Evolutionary conservation across 768 basidiomycete genomes (phyloP).

Genomic region (Strobilomyces echinocephalus): DNA sequence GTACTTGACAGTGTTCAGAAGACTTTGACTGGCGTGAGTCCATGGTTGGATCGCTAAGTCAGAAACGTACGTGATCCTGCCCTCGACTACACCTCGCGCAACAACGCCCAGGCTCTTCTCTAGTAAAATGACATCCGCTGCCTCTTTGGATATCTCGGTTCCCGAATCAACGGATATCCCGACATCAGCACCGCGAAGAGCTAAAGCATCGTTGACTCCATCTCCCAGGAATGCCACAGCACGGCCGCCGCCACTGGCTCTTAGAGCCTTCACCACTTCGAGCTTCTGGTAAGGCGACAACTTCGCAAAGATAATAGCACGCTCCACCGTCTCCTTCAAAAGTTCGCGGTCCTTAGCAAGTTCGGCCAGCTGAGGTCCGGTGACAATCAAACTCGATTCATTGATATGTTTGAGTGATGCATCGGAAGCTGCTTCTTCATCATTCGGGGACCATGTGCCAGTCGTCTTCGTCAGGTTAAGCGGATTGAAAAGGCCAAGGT

Average conservation of each 20-base stretch:
- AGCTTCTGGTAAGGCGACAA: constrained; percentile 32
- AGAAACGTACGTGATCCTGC: constrained; percentile 29
- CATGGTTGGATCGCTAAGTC: background rate
- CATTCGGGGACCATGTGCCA: constrained; percentile 14
- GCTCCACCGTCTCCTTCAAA: constrained; percentile 26
- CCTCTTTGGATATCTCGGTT: constrained; percentile 35
- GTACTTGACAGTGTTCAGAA: constrained; percentile 35
- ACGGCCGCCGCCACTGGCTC: constrained; percentile 22
- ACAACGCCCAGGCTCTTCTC: constrained; percentile 35
- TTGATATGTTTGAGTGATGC: constrained; percentile 2
- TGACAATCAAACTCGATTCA: constrained; percentile 26
- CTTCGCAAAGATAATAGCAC: constrained; percentile 30
- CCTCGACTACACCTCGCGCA: constrained; percentile 30
- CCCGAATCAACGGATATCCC: constrained; percentile 33
- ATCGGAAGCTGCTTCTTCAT: constrained; percentile 22
- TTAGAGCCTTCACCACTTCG: constrained; percentile 30
- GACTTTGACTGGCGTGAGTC: constrained; percentile 21
- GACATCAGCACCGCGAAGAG: constrained; percentile 30
- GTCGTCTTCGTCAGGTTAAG: constrained; percentile 12
- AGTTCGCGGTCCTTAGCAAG: constrained; percentile 27
- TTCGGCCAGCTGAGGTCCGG: constrained; percentile 25
- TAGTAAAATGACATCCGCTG: constrained; percentile 33
- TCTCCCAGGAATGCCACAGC: constrained; percentile 31
- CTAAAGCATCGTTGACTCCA: constrained; percentile 30
- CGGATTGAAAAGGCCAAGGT: constrained; percentile 30